Evolutionary conservation across 2,329 filamentous ascomycete species (phyloP).

Genomic region (Trichoderma afroharzianum): DNA sequence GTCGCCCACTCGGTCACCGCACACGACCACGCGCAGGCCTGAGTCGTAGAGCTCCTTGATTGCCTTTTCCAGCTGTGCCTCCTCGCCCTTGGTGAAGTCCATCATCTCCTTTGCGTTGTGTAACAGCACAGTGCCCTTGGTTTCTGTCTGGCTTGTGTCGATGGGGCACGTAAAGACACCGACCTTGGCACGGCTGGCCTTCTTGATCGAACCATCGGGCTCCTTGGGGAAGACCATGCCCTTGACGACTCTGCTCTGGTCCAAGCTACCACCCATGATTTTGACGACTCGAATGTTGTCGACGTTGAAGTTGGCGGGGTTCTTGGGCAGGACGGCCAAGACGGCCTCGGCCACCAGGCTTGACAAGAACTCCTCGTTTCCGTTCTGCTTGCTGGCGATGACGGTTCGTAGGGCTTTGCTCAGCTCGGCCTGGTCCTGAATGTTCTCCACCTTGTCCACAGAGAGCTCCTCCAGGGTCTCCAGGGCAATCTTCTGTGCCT

Average conservation of each 20-base stretch:
- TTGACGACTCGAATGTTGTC: slow-evolving; percentile 99
- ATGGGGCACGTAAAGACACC: slow-evolving; percentile 95
- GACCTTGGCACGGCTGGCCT: slow-evolving; percentile 89
- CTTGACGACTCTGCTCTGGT: slow-evolving; percentile 91
- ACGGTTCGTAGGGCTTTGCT: slow-evolving; percentile 95
- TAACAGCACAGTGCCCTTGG: slow-evolving; percentile 93
- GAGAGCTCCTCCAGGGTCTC: slow-evolving; percentile 82
- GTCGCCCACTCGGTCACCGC: slow-evolving; percentile 90
- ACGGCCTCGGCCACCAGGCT: slow-evolving; percentile 80
- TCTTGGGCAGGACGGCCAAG: slow-evolving; percentile 90
- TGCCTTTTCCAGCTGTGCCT: slow-evolving; percentile 80
- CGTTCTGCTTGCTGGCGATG: slow-evolving; percentile 93
- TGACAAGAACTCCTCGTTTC: slow-evolving; percentile 84
- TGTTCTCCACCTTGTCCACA: slow-evolving; percentile 84
- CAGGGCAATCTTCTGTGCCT: slow-evolving; percentile 84
- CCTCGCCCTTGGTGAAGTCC: slow-evolving; percentile 96
- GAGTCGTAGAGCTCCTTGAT: slow-evolving; percentile 97
- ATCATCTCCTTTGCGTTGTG: slow-evolving; percentile 99
- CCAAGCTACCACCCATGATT: slow-evolving; percentile 96
- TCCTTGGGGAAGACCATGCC: slow-evolving; percentile 98
- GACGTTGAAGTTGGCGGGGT: slow-evolving; percentile 93
- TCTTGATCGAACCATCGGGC: slow-evolving; percentile 89
- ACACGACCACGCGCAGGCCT: slow-evolving; percentile 85
- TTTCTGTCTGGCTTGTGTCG: slow-evolving; percentile 94
- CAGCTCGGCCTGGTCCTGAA: slow-evolving; percentile 76